These are phyloP conservation scores for Crepidotus variabilis DNA, from an alignment of 768 basidiomycete genomes.

Conservation along the genomic window DNA sequence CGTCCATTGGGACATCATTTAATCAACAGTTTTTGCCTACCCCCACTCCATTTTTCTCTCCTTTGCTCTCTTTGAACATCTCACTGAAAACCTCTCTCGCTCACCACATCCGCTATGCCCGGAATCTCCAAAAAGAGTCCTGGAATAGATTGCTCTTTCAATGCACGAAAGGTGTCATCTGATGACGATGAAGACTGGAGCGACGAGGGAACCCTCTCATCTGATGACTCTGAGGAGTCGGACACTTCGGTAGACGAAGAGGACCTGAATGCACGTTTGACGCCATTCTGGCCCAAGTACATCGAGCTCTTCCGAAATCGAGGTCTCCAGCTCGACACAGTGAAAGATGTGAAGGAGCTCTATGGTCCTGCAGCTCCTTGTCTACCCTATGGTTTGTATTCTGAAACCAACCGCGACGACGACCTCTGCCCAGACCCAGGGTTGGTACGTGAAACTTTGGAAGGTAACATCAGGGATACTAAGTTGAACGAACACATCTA, in stretches of 20 bases:
- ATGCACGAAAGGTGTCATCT: background rate
- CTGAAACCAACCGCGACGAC: constrained; percentile 33
- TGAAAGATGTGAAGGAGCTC: constrained; percentile 58
- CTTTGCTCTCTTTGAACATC: too few species aligned
- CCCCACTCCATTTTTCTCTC: too few species aligned
- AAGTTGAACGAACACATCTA: constrained; percentile 21
- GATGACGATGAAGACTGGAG: background rate
- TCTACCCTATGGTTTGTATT: constrained; percentile 4
- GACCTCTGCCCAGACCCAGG: constrained; percentile 70
- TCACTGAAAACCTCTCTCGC: too few species aligned
- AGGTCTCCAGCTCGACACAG: constrained; percentile 67
- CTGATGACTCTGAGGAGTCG: constrained; percentile 24
- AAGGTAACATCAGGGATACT: background rate
- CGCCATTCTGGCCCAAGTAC: constrained; percentile 62
- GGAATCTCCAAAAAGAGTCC: background rate
- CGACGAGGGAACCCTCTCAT: background rate
- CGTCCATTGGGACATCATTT: background rate
- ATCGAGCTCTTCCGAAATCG: constrained; percentile 38
- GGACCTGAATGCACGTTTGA: constrained; percentile 53
- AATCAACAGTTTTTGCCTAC: too few species aligned
- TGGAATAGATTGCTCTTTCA: background rate
- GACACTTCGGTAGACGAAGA: constrained; percentile 55
- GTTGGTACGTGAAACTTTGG: constrained; percentile 42
- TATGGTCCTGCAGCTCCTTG: constrained; percentile 30
- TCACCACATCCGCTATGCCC: background rate